phyloP scores from a whole-genome alignment of 2,329 filamentous ascomycete species.

The Dothiorella sarmentorum region DNA sequence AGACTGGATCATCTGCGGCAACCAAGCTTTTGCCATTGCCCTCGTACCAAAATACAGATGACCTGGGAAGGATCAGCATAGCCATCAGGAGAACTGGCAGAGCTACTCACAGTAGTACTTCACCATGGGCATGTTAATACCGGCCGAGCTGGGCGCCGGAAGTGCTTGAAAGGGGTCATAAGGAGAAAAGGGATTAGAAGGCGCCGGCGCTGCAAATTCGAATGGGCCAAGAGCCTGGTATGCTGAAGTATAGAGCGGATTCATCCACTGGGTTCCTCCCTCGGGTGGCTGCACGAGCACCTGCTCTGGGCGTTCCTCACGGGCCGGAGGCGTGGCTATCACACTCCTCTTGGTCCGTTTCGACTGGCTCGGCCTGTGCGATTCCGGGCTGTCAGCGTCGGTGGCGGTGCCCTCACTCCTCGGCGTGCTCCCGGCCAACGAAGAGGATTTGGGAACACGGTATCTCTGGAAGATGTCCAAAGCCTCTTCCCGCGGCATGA shows the following conservation, averaged over 20 bases:
- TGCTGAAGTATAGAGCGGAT: slow-evolving; percentile 2
- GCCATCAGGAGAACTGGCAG: background rate
- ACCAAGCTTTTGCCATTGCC: slow-evolving; percentile 34
- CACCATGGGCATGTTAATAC: slow-evolving; percentile 32
- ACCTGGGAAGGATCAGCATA: slow-evolving; percentile 21
- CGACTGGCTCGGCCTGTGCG: background rate
- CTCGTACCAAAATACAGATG: slow-evolving; percentile 32
- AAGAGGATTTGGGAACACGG: background rate
- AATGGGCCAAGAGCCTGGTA: background rate
- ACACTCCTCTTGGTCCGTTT: background rate
- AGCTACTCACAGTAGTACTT: slow-evolving; percentile 32
- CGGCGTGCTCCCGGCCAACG: background rate
- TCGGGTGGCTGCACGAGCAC: slow-evolving; percentile 1
- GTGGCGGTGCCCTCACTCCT: slow-evolving; percentile 5
- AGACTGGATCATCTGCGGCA: slow-evolving; percentile 32
- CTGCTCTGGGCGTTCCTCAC: background rate
- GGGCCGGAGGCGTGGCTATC: background rate
- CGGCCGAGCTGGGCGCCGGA: slow-evolving; percentile 29
- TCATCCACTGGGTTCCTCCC: background rate
- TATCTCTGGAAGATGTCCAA: slow-evolving; percentile 12
- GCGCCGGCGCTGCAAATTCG: background rate
- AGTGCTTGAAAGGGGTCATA: slow-evolving; percentile 36
- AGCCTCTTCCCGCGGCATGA: slow-evolving; percentile 1
- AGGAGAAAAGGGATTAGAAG: slow-evolving; percentile 4
- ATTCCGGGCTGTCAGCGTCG: slow-evolving; percentile 13